Conservation (phyloP, 805 yeast genomes). For the Wickerhamiella domercqiae region DNA sequence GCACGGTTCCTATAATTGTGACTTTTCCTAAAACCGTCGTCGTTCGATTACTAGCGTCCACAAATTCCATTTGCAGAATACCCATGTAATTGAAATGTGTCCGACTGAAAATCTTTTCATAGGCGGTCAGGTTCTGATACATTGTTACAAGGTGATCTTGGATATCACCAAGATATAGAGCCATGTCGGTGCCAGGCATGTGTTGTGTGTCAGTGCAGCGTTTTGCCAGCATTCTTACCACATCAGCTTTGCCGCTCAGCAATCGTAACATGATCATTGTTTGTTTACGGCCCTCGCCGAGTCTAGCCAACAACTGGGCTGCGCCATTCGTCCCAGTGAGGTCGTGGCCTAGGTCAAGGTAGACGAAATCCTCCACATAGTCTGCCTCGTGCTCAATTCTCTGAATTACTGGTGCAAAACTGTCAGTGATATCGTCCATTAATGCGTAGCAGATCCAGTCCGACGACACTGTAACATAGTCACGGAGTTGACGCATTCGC, state of each 20-base stretch:
- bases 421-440: slow-evolving; percentile 51
- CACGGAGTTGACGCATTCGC: slow-evolving; percentile 47
- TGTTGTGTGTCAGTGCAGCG: slow-evolving; percentile 65
- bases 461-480: slow-evolving; percentile 42
- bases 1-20: slow-evolving; percentile 75
- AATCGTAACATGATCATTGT: slow-evolving; percentile 87
- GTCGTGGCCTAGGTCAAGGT: slow-evolving; percentile 52
- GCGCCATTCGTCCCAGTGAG: neutral
- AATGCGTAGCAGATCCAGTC: slow-evolving; percentile 57
- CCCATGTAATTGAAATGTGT: slow-evolving; percentile 88
- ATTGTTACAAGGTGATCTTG: slow-evolving; percentile 94
- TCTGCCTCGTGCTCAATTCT: slow-evolving; percentile 49
- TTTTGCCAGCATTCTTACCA: slow-evolving; percentile 88
- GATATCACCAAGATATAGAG: slow-evolving; percentile 83
- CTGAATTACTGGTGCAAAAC: slow-evolving; percentile 45
- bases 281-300: slow-evolving; percentile 79
- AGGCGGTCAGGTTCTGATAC: slow-evolving; percentile 79
- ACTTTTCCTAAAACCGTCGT: slow-evolving; percentile 81
- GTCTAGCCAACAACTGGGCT: slow-evolving; percentile 47
- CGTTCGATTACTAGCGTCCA: slow-evolving; percentile 68
- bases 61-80: slow-evolving; percentile 83
- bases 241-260: slow-evolving; percentile 88
- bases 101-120: slow-evolving; percentile 84
- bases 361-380: slow-evolving; percentile 65
- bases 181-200: slow-evolving; percentile 77